Evolutionary conservation across 345 rosid species (phyloP).

Genomic region (Boechera stricta): DNA sequence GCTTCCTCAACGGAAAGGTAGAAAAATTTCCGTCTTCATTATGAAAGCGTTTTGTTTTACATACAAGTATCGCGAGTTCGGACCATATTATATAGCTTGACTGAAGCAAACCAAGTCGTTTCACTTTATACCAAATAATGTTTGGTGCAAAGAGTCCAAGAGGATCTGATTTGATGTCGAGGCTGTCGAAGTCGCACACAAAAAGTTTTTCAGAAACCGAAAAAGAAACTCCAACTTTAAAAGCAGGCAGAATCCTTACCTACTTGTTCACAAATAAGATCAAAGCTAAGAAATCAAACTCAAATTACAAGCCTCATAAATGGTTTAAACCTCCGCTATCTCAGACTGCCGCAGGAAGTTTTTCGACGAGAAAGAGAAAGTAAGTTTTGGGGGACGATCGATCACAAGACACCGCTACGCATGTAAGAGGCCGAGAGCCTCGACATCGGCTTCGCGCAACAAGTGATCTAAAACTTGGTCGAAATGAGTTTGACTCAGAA

Average conservation of each 20-base stretch:
- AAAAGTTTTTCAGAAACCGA: conserved; percentile 67
- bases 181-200: conserved; percentile 68
- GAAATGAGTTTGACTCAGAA: conserved; percentile 45
- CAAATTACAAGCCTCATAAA: conserved; percentile 49
- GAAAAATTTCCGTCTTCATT: neutral
- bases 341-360: conserved; percentile 28
- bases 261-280: no score
- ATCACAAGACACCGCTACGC: no score
- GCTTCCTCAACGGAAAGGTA: conserved; percentile 69
- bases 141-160: conserved; percentile 48
- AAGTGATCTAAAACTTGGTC: conserved; percentile 49
- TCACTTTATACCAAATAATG: neutral
- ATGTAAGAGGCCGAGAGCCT: neutral
- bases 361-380: no score
- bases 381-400: no score
- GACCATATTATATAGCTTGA: neutral
- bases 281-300: neutral
- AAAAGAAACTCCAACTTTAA: conserved; percentile 50
- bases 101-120: no score
- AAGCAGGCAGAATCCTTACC: conserved; percentile 35
- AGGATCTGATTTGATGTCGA: conserved; percentile 71
- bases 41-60: neutral
- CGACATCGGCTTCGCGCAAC: neutral
- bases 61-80: neutral
- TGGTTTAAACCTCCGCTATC: conserved; percentile 43